Conservation (phyloP, 768 basidiomycete genomes). For the Chalciporus chontae region DNA sequence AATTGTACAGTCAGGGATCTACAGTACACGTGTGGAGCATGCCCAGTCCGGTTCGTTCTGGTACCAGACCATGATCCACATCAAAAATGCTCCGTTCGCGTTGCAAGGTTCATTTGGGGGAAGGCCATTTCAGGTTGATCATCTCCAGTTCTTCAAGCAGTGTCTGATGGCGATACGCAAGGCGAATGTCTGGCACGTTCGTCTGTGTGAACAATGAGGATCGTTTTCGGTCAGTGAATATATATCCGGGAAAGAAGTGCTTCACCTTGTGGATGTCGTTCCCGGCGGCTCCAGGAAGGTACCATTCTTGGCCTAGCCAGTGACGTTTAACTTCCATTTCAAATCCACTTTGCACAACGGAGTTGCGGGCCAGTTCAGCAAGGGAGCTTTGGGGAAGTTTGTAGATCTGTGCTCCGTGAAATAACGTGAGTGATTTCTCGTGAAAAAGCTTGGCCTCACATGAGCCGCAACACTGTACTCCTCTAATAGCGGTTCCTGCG, state of each 20-base stretch:
- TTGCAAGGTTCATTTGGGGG: background rate
- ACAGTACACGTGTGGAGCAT: background rate
- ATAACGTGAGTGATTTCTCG: background rate
- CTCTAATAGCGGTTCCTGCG: conserved; percentile 87
- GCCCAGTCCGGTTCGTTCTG: background rate
- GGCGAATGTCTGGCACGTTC: conserved; percentile 91
- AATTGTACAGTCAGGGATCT: background rate
- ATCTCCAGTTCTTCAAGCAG: conserved; percentile 80
- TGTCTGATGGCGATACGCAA: conserved; percentile 90
- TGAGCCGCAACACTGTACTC: conserved; percentile 99
- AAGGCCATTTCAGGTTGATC: conserved; percentile 40
- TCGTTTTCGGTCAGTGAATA: conserved; percentile 6
- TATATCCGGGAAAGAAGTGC: background rate
- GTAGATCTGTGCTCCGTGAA: conserved; percentile 64
- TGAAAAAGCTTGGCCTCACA: conserved; percentile 40
- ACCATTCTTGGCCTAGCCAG: conserved; percentile 94
- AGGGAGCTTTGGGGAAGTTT: conserved; percentile 92
- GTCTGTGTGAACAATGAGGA: conserved; percentile 48
- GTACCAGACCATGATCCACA: too few species aligned
- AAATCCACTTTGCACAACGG: conserved; percentile 93
- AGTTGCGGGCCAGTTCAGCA: conserved; percentile 97
- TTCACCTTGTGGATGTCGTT: conserved; percentile 94
- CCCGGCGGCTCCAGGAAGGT: conserved; percentile 85
- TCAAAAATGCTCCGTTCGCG: background rate
- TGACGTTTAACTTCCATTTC: conserved; percentile 98